These are phyloP conservation scores for Chalciporus chontae DNA, from an alignment of 768 basidiomycete genomes.

Conservation along the genomic window DNA sequence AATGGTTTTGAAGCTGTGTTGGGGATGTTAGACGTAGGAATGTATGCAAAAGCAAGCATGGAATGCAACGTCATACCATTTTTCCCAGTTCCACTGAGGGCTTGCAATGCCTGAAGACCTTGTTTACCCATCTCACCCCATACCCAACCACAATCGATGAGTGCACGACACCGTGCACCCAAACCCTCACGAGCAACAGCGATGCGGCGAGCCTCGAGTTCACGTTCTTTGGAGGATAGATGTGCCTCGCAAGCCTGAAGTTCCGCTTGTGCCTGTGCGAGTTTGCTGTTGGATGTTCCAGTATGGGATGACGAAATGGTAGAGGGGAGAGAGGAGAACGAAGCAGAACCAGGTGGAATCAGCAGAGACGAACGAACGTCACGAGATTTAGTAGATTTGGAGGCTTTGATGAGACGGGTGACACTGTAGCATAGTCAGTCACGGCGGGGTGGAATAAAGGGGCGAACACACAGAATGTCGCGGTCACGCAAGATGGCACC, in stretches of 20 bases:
- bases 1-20: not conserved
- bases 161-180: constrained; percentile 55
- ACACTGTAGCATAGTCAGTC: constrained; percentile 42
- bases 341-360: constrained; percentile 36
- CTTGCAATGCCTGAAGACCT: constrained; percentile 38
- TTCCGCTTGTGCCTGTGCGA: constrained; percentile 66
- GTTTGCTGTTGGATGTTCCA: constrained; percentile 38
- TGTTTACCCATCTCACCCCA: constrained; percentile 70
- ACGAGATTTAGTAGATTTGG: constrained; percentile 50
- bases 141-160: constrained; percentile 64
- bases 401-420: constrained; percentile 74
- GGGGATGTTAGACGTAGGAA: no score
- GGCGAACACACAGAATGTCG: constrained; percentile 68
- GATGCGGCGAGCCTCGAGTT: constrained; percentile 50
- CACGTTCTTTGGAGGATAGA: constrained; percentile 65
- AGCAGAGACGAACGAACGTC: constrained; percentile 34
- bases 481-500: constrained; percentile 64
- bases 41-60: no score
- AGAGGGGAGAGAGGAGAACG: constrained; percentile 41
- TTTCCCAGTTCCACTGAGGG: constrained; percentile 1
- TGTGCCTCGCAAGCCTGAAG: constrained; percentile 81
- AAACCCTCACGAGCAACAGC: constrained; percentile 62
- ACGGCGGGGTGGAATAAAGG: not conserved
- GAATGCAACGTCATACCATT: not conserved
- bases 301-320: constrained; percentile 20